Evolutionary conservation across 306 rosid genomes (phyloP).

Genomic region (Cyamopsis tetragonoloba): DNA sequence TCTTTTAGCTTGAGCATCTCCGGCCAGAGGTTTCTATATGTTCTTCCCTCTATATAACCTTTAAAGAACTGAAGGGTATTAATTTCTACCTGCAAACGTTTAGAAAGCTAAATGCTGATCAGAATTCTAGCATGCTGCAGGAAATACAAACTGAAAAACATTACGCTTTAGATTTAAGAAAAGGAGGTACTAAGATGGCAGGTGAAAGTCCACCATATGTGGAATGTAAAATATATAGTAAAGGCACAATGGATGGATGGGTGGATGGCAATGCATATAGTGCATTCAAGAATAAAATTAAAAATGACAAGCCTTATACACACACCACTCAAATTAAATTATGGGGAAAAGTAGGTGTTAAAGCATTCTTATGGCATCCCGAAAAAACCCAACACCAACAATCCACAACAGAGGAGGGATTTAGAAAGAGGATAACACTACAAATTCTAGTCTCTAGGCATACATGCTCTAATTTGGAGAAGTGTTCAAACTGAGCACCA

Average conservation of each 20-base stretch:
- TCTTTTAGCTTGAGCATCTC: conserved; percentile 94
- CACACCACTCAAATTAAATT: neutral
- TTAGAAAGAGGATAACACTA: neutral
- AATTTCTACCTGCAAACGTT: conserved; percentile 66
- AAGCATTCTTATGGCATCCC: conserved; percentile 3
- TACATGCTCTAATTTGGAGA: conserved; percentile 1
- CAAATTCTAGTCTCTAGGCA: neutral
- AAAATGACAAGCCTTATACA: neutral
- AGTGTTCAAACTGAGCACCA: neutral
- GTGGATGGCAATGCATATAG: neutral
- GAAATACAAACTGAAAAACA: conserved; percentile 1
- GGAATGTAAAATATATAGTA: conserved; percentile 14
- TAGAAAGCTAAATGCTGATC: conserved; percentile 12
- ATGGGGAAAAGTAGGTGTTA: neutral
- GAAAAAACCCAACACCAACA: neutral
- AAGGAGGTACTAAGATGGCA: conserved; percentile 1
- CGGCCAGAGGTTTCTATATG: conserved; percentile 69
- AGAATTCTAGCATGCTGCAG: conserved; percentile 1
- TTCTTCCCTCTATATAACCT: conserved; percentile 77
- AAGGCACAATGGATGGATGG: too few species aligned
- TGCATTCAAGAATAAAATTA: neutral
- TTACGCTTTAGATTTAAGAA: conserved; percentile 6
- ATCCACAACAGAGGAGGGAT: neutral
- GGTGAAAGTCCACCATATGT: neutral
- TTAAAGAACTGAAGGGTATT: conserved; percentile 56